These are phyloP conservation scores for Akanthomyces muscarius DNA, from an alignment of 2,329 filamentous ascomycete genomes.

Conservation along the genomic window DNA sequence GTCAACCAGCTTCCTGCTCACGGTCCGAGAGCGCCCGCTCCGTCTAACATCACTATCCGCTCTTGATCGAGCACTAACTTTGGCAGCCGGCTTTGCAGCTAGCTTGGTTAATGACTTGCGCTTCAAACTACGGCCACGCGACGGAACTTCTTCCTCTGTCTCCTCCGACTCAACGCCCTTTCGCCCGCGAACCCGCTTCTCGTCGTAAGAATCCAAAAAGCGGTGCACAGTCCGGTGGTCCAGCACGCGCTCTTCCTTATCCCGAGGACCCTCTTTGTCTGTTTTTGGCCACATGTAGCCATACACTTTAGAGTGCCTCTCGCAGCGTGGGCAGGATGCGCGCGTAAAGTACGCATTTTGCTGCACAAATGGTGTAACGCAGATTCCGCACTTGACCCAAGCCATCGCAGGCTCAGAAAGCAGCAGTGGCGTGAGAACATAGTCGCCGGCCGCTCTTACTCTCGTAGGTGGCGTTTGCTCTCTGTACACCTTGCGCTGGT, in stretches of 20 bases:
- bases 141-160: conserved; percentile 22
- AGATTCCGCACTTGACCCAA: conserved; percentile 89
- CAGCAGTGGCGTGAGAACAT: conserved; percentile 73
- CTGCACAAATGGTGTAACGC: conserved; percentile 79
- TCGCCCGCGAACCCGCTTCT: conserved; percentile 50
- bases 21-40: conserved; percentile 13
- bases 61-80: neutral
- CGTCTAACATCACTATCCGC: neutral
- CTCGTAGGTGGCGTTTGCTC: conserved; percentile 31
- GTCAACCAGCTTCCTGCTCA: conserved; percentile 8
- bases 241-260: conserved; percentile 67
- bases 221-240: conserved; percentile 87
- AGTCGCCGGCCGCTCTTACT: conserved; percentile 66
- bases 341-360: conserved; percentile 82
- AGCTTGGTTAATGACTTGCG: conserved; percentile 22
- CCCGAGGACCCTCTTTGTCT: conserved; percentile 68
- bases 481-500: conserved; percentile 33
- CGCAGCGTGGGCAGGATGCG: conserved; percentile 84
- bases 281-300: conserved; percentile 97
- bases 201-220: conserved; percentile 70
- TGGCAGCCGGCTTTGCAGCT: neutral
- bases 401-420: conserved; percentile 70
- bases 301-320: conserved; percentile 92
- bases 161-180: conserved; percentile 30
- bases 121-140: conserved; percentile 26